phyloP scores from a whole-genome alignment of 2,329 filamentous ascomycete genomes.

The Paradendryphiella salina region DNA sequence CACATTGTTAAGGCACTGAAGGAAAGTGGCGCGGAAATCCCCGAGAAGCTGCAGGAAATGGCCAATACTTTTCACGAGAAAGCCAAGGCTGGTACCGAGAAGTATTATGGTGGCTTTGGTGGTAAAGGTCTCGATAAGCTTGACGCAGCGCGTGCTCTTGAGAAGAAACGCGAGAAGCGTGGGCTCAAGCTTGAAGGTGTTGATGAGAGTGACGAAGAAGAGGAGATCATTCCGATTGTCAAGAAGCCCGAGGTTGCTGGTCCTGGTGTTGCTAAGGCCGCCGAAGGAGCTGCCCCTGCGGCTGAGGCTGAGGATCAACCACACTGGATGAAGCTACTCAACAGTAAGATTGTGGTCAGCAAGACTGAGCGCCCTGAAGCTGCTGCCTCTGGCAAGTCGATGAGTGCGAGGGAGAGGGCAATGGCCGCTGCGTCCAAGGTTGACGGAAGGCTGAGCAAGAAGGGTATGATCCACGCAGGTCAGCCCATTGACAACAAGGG shows the following conservation, averaged over 20 bases:
- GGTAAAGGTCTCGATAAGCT: constrained; percentile 91
- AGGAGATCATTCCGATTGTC: constrained; percentile 58
- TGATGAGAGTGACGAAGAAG: constrained; percentile 85
- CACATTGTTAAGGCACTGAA: constrained; percentile 91
- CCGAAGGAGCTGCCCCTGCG: constrained; percentile 15
- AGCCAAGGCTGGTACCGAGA: constrained; percentile 89
- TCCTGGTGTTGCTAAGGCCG: constrained; percentile 42
- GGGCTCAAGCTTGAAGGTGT: constrained; percentile 88
- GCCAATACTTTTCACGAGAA: constrained; percentile 78
- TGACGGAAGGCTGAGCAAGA: constrained; percentile 84
- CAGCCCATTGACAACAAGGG: constrained; percentile 98
- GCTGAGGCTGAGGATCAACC: constrained; percentile 30
- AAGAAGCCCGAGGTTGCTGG: constrained; percentile 59
- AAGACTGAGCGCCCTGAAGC: constrained; percentile 63
- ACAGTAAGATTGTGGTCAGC: constrained; percentile 73
- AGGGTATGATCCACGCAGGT: constrained; percentile 84
- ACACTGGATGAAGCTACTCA: constrained; percentile 50
- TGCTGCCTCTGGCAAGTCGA: constrained; percentile 61
- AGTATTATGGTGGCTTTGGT: constrained; percentile 83
- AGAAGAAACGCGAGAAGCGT: constrained; percentile 72
- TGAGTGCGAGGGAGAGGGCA: constrained; percentile 70
- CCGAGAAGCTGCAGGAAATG: constrained; percentile 66
- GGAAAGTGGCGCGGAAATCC: constrained; percentile 83
- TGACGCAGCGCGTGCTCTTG: constrained; percentile 86
- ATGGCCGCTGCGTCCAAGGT: constrained; percentile 89